Percentiles rank a stretch among this genome's conserved stretches.
These are phyloP conservation scores for Solanum etuberosum DNA, from an alignment of 257 asterid genomes.

Conservation along the genomic window DNA sequence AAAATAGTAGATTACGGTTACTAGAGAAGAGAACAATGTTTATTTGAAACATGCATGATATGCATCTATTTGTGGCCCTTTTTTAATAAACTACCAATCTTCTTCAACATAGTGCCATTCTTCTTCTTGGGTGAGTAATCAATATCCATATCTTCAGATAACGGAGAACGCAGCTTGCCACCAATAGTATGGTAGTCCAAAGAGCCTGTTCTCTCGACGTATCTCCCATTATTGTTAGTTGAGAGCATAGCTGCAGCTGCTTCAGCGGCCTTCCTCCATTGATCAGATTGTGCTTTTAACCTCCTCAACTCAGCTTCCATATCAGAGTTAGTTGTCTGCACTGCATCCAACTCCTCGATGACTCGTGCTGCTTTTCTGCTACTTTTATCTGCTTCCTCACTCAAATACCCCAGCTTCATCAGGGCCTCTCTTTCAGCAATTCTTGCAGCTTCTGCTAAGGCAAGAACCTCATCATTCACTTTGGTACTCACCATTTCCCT, in stretches of 20 bases:
- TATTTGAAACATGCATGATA: not conserved
- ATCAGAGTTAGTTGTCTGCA: constrained; percentile 52
- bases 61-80: constrained; percentile 56
- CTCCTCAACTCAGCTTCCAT: constrained; percentile 73
- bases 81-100: constrained; percentile 72
- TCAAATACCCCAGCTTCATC: constrained; percentile 42
- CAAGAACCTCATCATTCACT: constrained; percentile 34
- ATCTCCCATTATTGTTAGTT: constrained; percentile 41
- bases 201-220: constrained; percentile 43
- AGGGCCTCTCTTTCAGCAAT: constrained; percentile 58
- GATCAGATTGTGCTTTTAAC: constrained; percentile 78
- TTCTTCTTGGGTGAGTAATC: constrained; percentile 64
- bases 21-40: not conserved
- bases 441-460: constrained; percentile 32
- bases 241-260: constrained; percentile 84
- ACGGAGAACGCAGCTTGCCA: constrained; percentile 50
- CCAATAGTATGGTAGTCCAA: constrained; percentile 57
- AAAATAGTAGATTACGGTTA: not conserved
- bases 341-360: constrained; percentile 56
- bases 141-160: constrained; percentile 46
- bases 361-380: constrained; percentile 33
- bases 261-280: constrained; percentile 97
- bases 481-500: constrained; percentile 27
- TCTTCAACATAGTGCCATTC: constrained; percentile 75
- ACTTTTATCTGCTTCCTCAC: constrained; percentile 63